Evolutionary conservation across 1,284 basidiomycete species (phyloP), one percentile per base, ranked within the genome.

Genomic region (Termitomyces sp.): DNA sequence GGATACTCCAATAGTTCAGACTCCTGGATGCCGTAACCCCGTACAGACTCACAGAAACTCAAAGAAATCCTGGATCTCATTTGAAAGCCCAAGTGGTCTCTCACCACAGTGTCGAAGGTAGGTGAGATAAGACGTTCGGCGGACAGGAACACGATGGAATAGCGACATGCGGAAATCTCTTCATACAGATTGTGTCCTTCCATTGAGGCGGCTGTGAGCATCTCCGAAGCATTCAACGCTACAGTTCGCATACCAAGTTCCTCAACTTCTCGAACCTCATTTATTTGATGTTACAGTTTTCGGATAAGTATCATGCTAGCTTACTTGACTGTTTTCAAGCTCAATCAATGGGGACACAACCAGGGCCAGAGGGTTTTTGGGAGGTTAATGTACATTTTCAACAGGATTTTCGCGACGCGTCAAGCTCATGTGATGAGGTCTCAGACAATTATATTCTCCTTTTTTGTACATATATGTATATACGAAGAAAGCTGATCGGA

Each of bases 121-220:
- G 44, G 41, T 10, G 57, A 57, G 11, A 50, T 37, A 5, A 64
- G 49, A 16, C 59, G 48, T 44, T 62, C 62, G 0, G 59, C 52
- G 3, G 60, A 60, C 8, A 62, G 37, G 6, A 62, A 42, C 21
- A 62, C 54, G n/a, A 64, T 46, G 10, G 56, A 49, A 55, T 56
- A 64, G 33, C 53, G 24, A 46, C 60, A 56, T 3, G 37, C 28
- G 13, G 45, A 16, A 33, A 63, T 55, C 46, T 59, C 59, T 5
- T 55, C 38, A 21, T 49, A 54, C 18, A 60, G 37, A 37, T 59
- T 55, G 6, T 50, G 49, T 18, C 57, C 59, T 37, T 57, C 50
- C 6, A 37, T 26, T 3, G 41, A 43, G 8, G 57, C 57, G n/a
- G 30, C 50, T 10, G 4, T 13, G 5, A 60, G 28, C 3, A 49